phyloP scores from a whole-genome alignment of 2,329 filamentous ascomycete species.

The Botrytis paeoniae region DNA sequence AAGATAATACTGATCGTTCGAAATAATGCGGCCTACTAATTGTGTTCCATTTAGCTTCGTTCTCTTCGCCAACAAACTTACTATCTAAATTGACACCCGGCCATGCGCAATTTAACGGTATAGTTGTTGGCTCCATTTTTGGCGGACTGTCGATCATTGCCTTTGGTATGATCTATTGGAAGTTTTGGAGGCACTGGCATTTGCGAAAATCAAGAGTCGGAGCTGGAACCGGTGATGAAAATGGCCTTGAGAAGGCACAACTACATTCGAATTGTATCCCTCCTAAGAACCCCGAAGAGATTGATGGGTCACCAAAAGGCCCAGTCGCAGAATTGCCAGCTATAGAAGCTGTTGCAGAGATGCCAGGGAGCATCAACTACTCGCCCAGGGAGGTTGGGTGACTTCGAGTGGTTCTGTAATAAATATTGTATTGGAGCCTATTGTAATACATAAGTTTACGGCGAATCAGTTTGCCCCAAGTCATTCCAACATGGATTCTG shows the following conservation, averaged over 20 bases:
- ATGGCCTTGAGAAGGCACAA: neutral
- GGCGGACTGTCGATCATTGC: neutral
- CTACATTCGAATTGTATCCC: neutral
- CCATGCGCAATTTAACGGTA: neutral
- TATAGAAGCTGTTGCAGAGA: neutral
- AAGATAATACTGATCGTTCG: neutral
- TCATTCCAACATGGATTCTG: neutral
- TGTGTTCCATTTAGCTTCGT: neutral
- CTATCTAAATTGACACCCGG: neutral
- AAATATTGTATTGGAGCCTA: neutral
- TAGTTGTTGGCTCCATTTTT: neutral
- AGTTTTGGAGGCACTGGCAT: neutral
- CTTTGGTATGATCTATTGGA: neutral
- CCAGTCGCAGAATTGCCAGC: conserved; percentile 1
- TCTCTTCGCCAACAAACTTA: neutral
- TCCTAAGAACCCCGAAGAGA: neutral
- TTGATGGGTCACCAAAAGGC: neutral
- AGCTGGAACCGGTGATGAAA: neutral
- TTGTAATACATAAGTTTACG: neutral
- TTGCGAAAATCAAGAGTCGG: neutral
- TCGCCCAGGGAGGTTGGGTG: neutral
- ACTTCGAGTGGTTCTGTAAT: neutral
- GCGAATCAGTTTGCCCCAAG: neutral
- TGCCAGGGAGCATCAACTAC: neutral
- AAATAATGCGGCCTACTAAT: neutral